phyloP scores from a whole-genome alignment of 179 eudicot genomes.

The Amaranthus tricolor region DNA sequence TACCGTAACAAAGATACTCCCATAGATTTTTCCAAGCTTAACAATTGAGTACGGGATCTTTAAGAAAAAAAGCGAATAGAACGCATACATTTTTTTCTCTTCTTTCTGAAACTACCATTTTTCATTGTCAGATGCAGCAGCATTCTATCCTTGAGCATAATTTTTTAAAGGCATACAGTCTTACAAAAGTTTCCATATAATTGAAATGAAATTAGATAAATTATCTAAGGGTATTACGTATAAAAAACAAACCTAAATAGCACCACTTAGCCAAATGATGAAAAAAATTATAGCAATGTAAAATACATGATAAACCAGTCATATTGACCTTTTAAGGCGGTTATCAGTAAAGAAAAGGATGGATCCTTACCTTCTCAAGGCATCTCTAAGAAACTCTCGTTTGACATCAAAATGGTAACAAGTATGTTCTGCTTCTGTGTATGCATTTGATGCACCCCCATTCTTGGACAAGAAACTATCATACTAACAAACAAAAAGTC shows the following conservation, averaged over 20 bases:
- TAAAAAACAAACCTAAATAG: neutral
- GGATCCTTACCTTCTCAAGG: slow-evolving; percentile 61
- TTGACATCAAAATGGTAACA: slow-evolving; percentile 97
- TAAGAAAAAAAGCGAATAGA: neutral
- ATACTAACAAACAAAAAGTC: slow-evolving; percentile 62
- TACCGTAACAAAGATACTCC: neutral
- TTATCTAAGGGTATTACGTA: too few relatives aligned
- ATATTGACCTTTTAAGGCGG: neutral
- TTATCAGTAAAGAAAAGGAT: neutral
- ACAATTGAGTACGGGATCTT: neutral
- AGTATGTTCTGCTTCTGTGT: slow-evolving; percentile 90
- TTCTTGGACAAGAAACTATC: slow-evolving; percentile 96
- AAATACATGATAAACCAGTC: neutral
- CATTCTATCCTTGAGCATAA: neutral
- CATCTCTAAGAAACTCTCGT: slow-evolving; percentile 78
- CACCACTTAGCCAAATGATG: neutral
- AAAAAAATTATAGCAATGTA: neutral
- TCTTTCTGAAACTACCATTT: neutral
- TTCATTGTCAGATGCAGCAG: neutral
- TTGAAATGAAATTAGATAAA: neutral
- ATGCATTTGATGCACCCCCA: slow-evolving; percentile 98
- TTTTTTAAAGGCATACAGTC: neutral
- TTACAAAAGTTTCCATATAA: neutral
- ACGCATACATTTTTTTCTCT: neutral
- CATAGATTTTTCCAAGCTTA: neutral